phyloP scores from a whole-genome alignment of 208 protist species.

The Acanthamoeba sp. region DNA sequence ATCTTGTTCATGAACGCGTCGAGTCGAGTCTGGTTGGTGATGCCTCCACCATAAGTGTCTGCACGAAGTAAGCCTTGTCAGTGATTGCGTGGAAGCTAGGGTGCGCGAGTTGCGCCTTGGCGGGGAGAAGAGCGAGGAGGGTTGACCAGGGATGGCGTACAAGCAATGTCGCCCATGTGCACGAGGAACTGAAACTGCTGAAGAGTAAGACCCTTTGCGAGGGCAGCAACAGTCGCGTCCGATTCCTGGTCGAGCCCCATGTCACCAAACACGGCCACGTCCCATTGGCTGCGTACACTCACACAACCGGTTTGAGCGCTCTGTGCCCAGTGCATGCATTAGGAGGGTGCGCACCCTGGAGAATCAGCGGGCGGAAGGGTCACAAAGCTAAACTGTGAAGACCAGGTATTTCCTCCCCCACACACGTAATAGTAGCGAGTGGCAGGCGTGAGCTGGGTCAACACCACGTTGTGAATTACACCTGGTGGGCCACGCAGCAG shows the following conservation, averaged over 20 bases:
- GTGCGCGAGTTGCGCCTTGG: too few species aligned
- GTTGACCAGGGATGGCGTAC: too few species aligned
- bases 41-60: slow-evolving; percentile 60
- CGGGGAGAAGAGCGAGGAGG: too few species aligned
- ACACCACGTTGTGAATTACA: slow-evolving; percentile 14
- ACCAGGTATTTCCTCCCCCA: neutral
- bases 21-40: slow-evolving; percentile 69
- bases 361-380: slow-evolving; percentile 19
- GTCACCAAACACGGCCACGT: slow-evolving; percentile 60
- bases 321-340: neutral
- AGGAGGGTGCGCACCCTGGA: neutral
- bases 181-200: slow-evolving; percentile 33
- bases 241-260: slow-evolving; percentile 65
- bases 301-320: neutral
- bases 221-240: slow-evolving; percentile 25
- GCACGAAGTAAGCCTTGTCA: too few species aligned
- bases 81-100: too few species aligned
- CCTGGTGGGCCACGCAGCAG: neutral
- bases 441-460: neutral
- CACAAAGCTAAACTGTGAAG: slow-evolving; percentile 12
- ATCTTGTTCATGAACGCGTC: slow-evolving; percentile 81
- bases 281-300: neutral
- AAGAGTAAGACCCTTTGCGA: neutral
- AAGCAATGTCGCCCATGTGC: slow-evolving; percentile 69
- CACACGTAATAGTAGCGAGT: slow-evolving; percentile 55